These are phyloP conservation scores for Podaxis sp. DNA, from an alignment of 768 basidiomycete species.

Conservation along the genomic window DNA sequence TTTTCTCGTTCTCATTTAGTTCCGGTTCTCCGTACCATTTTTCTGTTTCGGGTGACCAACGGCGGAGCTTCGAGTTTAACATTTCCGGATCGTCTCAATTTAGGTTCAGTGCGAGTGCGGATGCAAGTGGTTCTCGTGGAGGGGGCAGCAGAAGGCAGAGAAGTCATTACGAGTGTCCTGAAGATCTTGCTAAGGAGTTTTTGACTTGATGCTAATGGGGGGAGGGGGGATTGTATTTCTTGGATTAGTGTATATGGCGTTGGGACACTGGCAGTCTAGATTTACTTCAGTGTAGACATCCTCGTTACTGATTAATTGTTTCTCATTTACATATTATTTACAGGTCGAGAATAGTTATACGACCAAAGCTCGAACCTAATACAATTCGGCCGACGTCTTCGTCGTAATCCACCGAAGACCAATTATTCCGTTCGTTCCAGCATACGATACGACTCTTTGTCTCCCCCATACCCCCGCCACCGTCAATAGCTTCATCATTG, in stretches of 20 bases:
- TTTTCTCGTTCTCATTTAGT: slow-evolving; percentile 6
- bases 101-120: background rate
- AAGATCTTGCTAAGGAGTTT: background rate
- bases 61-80: background rate
- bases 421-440: slow-evolving; percentile 4
- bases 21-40: background rate
- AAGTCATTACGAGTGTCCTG: background rate
- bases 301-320: background rate
- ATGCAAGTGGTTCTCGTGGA: background rate
- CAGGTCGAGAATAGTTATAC: slow-evolving; percentile 3
- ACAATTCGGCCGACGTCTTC: slow-evolving; percentile 8
- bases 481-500: background rate
- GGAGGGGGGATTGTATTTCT: no score
- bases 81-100: background rate
- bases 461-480: background rate
- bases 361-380: slow-evolving; percentile 2
- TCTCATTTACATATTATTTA: background rate
- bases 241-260: no score
- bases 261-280: background rate
- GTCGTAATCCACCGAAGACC: slow-evolving; percentile 10
- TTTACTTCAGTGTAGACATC: background rate
- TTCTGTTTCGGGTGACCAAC: background rate
- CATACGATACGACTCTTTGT: slow-evolving; percentile 19
- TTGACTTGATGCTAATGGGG: background rate
- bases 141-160: background rate